phyloP scores from a whole-genome alignment of 176 grass and related monocot genomes.

The Bromus sterilis region DNA sequence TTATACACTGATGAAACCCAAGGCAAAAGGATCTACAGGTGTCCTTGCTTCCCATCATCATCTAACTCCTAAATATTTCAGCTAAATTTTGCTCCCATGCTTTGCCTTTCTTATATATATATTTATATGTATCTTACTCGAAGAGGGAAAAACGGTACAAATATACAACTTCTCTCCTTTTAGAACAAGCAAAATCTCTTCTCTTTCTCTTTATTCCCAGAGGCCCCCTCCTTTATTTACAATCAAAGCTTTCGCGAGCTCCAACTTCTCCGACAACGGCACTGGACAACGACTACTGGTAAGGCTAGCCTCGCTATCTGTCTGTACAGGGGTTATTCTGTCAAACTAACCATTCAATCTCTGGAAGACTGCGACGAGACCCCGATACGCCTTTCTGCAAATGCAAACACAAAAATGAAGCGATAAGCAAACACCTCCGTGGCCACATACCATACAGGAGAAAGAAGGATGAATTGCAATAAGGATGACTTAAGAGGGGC shows the following conservation, averaged over 20 bases:
- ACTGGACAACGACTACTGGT: constrained; percentile 55
- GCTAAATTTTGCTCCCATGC: constrained; percentile 31
- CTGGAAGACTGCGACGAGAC: constrained; percentile 42
- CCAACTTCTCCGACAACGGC: constrained; percentile 32
- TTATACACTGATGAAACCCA: constrained; percentile 56
- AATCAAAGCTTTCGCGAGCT: constrained; percentile 50
- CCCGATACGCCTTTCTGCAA: constrained; percentile 56
- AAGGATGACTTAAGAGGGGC: neutral
- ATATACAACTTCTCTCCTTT: constrained; percentile 66
- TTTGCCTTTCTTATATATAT: constrained; percentile 19
- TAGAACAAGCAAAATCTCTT: constrained; percentile 44
- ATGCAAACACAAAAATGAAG: neutral
- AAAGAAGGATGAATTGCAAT: neutral
- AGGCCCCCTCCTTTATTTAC: constrained; percentile 92
- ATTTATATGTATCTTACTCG: constrained; percentile 9
- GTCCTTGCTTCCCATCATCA: constrained; percentile 62
- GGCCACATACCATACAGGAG: neutral
- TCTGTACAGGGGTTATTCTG: constrained; percentile 83
- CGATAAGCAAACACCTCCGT: neutral
- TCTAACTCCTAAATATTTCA: constrained; percentile 50
- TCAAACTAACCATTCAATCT: constrained; percentile 33
- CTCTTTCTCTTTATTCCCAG: constrained; percentile 66
- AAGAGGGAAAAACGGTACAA: constrained; percentile 38
- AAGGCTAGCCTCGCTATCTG: constrained; percentile 81
- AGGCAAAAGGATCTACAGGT: constrained; percentile 73